These are phyloP conservation scores for Alternaria postmessia DNA, from an alignment of 2,329 filamentous ascomycete genomes.

Conservation along the genomic window DNA sequence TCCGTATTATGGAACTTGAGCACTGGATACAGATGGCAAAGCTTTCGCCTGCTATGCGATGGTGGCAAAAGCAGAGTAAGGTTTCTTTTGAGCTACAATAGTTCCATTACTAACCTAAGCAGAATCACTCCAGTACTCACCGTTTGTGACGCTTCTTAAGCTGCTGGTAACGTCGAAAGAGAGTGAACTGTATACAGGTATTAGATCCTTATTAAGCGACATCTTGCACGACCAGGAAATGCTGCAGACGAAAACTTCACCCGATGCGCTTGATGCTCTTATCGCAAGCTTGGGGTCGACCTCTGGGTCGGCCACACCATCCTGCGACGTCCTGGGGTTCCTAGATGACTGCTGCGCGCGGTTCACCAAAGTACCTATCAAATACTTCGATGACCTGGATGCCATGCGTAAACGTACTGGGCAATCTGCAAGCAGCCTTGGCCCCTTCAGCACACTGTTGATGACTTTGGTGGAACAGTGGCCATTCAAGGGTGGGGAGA, in stretches of 20 bases:
- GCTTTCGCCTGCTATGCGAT: slow-evolving; percentile 83
- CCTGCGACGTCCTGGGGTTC: slow-evolving; percentile 68
- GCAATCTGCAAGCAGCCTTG: slow-evolving; percentile 25
- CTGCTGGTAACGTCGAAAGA: slow-evolving; percentile 62
- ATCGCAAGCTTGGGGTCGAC: slow-evolving; percentile 59
- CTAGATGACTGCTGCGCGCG: slow-evolving; percentile 84
- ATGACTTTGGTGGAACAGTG: slow-evolving; percentile 80
- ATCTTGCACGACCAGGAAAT: slow-evolving; percentile 72
- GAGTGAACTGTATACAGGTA: slow-evolving; percentile 59
- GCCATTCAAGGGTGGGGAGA: slow-evolving; percentile 62
- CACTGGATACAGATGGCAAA: slow-evolving; percentile 82
- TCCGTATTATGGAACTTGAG: slow-evolving; percentile 77
- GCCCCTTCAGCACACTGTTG: slow-evolving; percentile 68
- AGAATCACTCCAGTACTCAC: slow-evolving; percentile 69
- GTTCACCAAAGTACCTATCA: slow-evolving; percentile 78
- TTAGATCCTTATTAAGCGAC: slow-evolving; percentile 65
- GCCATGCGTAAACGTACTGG: slow-evolving; percentile 51
- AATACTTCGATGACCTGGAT: slow-evolving; percentile 77
- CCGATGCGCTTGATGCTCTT: slow-evolving; percentile 54
- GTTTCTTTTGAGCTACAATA: not conserved
- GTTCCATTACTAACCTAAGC: slow-evolving; percentile 27
- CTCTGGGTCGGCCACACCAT: slow-evolving; percentile 34
- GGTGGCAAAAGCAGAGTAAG: slow-evolving; percentile 78
- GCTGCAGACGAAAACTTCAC: slow-evolving; percentile 59
- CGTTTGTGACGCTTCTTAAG: slow-evolving; percentile 75